Percentiles rank a stretch among this genome's conserved stretches.
These are phyloP conservation scores for Byssochlamys sp. DNA, from an alignment of 2,329 filamentous ascomycete genomes.

Conservation along the genomic window DNA sequence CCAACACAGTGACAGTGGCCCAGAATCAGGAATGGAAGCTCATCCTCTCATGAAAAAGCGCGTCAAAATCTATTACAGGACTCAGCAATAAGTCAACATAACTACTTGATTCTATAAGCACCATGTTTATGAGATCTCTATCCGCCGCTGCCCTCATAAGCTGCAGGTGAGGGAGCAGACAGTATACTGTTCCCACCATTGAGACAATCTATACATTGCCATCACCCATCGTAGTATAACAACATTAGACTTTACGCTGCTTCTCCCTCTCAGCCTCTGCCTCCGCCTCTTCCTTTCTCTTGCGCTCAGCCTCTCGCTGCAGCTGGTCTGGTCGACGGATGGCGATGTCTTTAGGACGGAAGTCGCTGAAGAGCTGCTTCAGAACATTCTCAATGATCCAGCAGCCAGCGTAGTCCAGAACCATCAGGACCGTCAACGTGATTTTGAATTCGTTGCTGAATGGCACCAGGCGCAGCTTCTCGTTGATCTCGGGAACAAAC, in stretches of 20 bases:
- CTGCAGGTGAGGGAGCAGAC: background rate
- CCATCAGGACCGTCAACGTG: constrained; percentile 75
- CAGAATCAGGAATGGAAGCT: background rate
- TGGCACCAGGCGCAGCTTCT: constrained; percentile 82
- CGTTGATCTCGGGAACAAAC: constrained; percentile 88
- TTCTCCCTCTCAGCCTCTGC: constrained; percentile 30
- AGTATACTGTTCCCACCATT: background rate
- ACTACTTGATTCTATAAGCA: background rate
- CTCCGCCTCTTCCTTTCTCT: constrained; percentile 48
- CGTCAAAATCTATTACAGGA: background rate
- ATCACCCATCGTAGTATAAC: background rate
- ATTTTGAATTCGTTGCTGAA: constrained; percentile 82
- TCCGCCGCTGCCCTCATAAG: background rate
- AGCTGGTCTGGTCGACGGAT: constrained; percentile 77
- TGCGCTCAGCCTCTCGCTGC: constrained; percentile 61
- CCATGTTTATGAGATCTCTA: background rate
- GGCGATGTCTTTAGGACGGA: constrained; percentile 86
- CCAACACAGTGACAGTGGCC: background rate
- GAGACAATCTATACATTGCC: background rate
- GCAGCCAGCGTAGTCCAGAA: constrained; percentile 77
- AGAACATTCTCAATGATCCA: constrained; percentile 78
- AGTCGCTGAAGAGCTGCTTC: constrained; percentile 81
- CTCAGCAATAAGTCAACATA: background rate
- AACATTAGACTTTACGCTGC: constrained; percentile 17
- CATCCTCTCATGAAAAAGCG: background rate